Conservation (phyloP, 2,329 filamentous ascomycete species). For the Botryosphaeria dothidea region DNA sequence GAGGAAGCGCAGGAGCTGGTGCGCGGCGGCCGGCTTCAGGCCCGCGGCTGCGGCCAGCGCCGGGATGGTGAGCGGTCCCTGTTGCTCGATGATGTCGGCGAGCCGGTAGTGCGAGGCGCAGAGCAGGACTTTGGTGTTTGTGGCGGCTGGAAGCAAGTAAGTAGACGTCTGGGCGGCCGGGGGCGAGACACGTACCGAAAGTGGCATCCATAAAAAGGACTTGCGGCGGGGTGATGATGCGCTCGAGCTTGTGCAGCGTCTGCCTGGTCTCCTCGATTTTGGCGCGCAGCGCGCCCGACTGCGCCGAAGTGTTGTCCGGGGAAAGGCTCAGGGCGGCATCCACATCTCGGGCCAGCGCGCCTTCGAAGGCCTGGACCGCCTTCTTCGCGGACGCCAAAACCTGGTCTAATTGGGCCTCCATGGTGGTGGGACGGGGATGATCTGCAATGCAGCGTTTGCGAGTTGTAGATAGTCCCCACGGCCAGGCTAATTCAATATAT, state of each 20-base stretch:
- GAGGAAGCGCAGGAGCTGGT: not conserved
- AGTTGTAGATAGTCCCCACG: not conserved
- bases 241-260: not conserved
- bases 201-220: not conserved
- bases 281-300: not conserved
- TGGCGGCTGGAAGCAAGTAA: not conserved
- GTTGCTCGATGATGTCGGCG: not conserved
- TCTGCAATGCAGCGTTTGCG: not conserved
- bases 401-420: not conserved
- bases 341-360: not conserved
- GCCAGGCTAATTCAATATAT: not conserved
- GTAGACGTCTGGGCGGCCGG: not conserved
- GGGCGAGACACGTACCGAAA: not conserved
- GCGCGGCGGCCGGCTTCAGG: not conserved
- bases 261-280: not conserved
- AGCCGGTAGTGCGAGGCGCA: not conserved
- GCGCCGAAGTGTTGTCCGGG: not conserved
- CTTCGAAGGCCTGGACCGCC: not conserved
- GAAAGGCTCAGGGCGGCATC: not conserved
- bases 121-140: constrained; percentile 4
- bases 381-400: not conserved
- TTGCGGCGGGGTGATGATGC: not conserved
- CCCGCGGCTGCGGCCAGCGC: not conserved
- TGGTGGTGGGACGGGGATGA: not conserved
- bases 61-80: not conserved